Base-by-base conservation (phyloP, 805 yeast genomes). In the Cephaloascus albidus region DNA sequence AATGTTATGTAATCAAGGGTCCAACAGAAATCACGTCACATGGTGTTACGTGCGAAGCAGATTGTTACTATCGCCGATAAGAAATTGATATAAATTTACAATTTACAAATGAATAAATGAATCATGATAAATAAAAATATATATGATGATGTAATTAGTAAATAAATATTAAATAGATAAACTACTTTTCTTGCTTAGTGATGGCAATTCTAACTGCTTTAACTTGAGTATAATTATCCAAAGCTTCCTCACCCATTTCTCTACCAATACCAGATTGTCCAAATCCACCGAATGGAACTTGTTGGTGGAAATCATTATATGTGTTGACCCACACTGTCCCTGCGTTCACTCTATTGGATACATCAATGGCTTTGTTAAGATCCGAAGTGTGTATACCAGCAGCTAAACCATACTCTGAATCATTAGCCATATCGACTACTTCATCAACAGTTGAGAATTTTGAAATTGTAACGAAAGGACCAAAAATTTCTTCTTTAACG, bases 321-420 rank as follows among this genome's bases (percentile, higher is more conserved):
- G 88, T 81, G 71, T 83, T 83, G 46, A 81, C 66, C 88, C 89
- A 83, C 45, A 83, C 75, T 35, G 87, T 78, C 65, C 90, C 90
- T 38, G 88, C 78, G 56, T 76, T 74, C 43, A 83, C 57, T 64
- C 70, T 72, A 62, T 74, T 74, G 36, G 88, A 66, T 42, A 81
- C 84, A 36, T 69, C 72, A 41, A 76, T 56, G 37, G 85, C 85
- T 46, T 74, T 79, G 63, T 73, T 71, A 37, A 82, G 48, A 54
- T 72, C 72, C 45, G 70, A 62, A 39, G 89, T 78, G 65, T 82
- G 88, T 43, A 83, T 68, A 69, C 88, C 89, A 46, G 89, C 85
- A 62, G 87, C 89, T 55, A 83, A 72, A 53, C 89, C 93, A 55
- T 76, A 83, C 50, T 76, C 80, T 36, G 85, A 70, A 58, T 74